A percentile compares a stretch with the other conserved stretches of the same genome.
These are phyloP conservation scores for Hypoxylon sp. DNA, from an alignment of 2,329 filamentous ascomycete species.

Conservation along the genomic window DNA sequence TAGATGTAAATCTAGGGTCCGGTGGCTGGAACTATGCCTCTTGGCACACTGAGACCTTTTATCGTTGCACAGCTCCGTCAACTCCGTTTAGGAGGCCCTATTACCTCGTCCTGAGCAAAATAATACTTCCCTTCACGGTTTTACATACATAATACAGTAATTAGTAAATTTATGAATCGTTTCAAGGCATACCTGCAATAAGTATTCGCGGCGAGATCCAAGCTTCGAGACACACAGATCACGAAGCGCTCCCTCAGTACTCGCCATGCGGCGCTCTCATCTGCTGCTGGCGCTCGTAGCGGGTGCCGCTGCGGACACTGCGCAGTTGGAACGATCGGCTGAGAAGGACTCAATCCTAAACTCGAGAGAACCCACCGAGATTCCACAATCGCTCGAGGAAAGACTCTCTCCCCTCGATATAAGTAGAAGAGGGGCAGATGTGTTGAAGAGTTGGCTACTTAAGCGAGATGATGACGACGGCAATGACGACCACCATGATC, in stretches of 20 bases:
- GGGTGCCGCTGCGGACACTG: constrained; percentile 18
- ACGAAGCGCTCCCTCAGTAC: background rate
- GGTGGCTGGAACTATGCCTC: constrained; percentile 35
- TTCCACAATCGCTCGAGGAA: constrained; percentile 15
- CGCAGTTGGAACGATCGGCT: constrained; percentile 5
- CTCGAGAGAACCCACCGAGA: constrained; percentile 19
- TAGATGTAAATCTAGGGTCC: constrained; percentile 19
- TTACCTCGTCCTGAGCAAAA: constrained; percentile 1
- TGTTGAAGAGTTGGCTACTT: background rate
- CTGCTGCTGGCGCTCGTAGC: constrained; percentile 33
- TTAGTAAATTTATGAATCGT: constrained; percentile 21
- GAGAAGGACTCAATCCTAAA: constrained; percentile 4
- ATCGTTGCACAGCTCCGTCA: constrained; percentile 23
- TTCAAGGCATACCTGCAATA: constrained; percentile 8
- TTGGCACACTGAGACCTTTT: constrained; percentile 30
- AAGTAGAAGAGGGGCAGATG: background rate
- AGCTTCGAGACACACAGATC: constrained; percentile 12
- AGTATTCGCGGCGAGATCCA: constrained; percentile 9
- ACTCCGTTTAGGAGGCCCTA: constrained; percentile 22
- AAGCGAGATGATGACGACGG: constrained; percentile 13
- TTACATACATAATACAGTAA: constrained; percentile 7
- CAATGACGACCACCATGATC: background rate
- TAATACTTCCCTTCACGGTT: constrained; percentile 16
- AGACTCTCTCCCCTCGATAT: constrained; percentile 9
- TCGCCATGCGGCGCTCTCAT: constrained; percentile 31